A percentile compares a stretch with the other conserved stretches of the same genome.
Evolutionary conservation across 2,329 filamentous ascomycete genomes (phyloP).

Genomic region (Aspergillus phoenicis): DNA sequence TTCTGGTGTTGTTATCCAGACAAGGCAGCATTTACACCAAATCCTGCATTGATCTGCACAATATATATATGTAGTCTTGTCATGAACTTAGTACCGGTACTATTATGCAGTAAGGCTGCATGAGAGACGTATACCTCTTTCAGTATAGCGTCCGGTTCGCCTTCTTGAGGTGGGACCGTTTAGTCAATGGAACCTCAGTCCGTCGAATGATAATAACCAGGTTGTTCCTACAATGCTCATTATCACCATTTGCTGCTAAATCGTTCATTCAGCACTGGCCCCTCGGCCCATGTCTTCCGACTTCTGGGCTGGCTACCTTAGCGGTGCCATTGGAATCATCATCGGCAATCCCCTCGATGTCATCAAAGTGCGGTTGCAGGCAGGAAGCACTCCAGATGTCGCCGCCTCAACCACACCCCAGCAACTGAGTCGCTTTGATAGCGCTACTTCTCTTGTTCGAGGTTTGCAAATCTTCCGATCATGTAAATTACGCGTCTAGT

Average conservation of each 20-base stretch:
- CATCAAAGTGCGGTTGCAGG: constrained; percentile 80
- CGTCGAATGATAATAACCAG: constrained; percentile 1
- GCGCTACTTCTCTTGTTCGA: constrained; percentile 40
- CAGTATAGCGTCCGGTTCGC: constrained; percentile 4
- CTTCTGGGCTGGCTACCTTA: constrained; percentile 92
- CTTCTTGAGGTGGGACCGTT: constrained; percentile 3
- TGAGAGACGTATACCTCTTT: not conserved
- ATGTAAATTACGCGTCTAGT: not conserved
- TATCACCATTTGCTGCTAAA: not conserved
- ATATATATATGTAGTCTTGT: no score
- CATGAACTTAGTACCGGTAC: no score
- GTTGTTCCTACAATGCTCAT: not conserved
- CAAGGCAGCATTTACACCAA: no score
- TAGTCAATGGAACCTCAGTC: not conserved
- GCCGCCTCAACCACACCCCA: constrained; percentile 24
- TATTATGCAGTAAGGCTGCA: no score
- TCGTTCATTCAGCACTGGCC: not conserved
- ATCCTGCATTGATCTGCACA: no score
- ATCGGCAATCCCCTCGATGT: constrained; percentile 86
- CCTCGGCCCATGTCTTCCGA: constrained; percentile 70
- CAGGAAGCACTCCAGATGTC: constrained; percentile 46
- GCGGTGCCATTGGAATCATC: constrained; percentile 80
- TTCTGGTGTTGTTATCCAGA: no score
- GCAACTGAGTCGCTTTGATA: constrained; percentile 38
- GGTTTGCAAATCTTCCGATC: constrained; percentile 28